These are phyloP conservation scores for Cutaneotrichosporon sp. DNA, from an alignment of 1,284 basidiomycete species.

Conservation along the genomic window DNA sequence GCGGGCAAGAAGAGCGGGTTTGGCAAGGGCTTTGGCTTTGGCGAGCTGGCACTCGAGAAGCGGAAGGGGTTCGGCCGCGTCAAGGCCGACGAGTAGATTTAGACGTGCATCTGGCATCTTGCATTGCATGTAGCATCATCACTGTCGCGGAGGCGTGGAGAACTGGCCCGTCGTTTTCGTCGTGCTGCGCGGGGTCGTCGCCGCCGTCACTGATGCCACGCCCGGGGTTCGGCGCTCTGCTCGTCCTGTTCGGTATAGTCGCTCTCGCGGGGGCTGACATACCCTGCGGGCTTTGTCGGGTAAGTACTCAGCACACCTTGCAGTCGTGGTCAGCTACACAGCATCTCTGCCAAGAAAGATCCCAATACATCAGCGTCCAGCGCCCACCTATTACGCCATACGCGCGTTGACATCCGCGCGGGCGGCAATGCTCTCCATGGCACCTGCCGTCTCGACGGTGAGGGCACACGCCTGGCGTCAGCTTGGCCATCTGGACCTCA, in stretches of 20 bases:
- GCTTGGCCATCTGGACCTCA: too few species aligned
- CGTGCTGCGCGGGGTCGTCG: too few species aligned
- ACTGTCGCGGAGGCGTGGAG: too few species aligned
- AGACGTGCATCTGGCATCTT: conserved; percentile 11
- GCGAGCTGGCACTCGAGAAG: conserved; percentile 24
- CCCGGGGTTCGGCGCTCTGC: too few species aligned
- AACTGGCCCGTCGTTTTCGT: too few species aligned
- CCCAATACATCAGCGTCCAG: background rate
- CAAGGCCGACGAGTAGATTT: conserved; percentile 10
- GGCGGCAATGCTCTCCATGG: conserved; percentile 28
- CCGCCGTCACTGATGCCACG: too few species aligned
- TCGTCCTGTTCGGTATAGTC: too few species aligned
- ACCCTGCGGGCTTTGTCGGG: too few species aligned
- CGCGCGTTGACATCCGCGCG: conserved; percentile 21
- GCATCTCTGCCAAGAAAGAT: background rate
- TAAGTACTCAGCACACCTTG: too few species aligned
- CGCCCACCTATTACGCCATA: background rate
- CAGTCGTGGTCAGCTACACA: too few species aligned
- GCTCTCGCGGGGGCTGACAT: too few species aligned
- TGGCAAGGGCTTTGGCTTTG: conserved; percentile 55
- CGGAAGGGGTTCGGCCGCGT: conserved; percentile 15
- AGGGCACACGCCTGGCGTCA: conserved; percentile 22
- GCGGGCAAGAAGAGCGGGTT: conserved; percentile 53
- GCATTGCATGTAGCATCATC: conserved; percentile 10
- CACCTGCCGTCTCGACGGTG: conserved; percentile 23